These are phyloP conservation scores for Tolypocladium endophyticum DNA, from an alignment of 2,329 filamentous ascomycete genomes.

Conservation along the genomic window DNA sequence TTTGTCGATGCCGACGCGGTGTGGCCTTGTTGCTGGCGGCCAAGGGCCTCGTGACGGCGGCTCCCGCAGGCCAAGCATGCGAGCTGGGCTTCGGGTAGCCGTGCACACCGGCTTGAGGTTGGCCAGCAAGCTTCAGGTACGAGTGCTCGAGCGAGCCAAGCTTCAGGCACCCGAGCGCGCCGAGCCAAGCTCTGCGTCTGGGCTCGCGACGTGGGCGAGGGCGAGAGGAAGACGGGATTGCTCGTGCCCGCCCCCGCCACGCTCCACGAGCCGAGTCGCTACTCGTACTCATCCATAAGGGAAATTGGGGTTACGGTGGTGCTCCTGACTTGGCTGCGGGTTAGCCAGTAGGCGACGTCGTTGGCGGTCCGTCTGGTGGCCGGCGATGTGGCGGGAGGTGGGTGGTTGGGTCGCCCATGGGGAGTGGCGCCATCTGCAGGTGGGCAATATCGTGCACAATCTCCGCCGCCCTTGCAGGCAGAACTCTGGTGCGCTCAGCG, in stretches of 20 bases:
- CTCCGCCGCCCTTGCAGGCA: background rate
- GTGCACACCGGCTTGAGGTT: background rate
- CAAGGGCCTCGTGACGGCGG: background rate
- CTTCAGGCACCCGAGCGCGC: background rate
- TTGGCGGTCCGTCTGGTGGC: background rate
- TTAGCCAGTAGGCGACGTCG: no score
- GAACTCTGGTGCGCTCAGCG: no score
- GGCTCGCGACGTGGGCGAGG: background rate
- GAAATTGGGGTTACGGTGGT: background rate
- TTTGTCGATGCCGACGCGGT: background rate
- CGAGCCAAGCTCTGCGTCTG: background rate
- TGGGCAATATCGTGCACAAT: background rate
- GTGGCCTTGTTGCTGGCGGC: background rate
- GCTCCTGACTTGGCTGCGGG: background rate
- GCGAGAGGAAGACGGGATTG: background rate
- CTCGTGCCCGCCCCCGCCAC: background rate
- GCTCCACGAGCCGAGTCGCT: background rate
- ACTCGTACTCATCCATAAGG: background rate
- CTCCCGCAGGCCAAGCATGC: background rate
- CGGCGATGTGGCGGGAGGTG: constrained; percentile 2
- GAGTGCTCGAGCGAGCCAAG: background rate
- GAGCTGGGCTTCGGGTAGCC: background rate
- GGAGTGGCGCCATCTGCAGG: background rate
- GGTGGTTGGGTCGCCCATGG: constrained; percentile 1
- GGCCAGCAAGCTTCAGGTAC: background rate